phyloP scores from a whole-genome alignment of 2,329 filamentous ascomycete genomes.

The Aspergillus tanneri region DNA sequence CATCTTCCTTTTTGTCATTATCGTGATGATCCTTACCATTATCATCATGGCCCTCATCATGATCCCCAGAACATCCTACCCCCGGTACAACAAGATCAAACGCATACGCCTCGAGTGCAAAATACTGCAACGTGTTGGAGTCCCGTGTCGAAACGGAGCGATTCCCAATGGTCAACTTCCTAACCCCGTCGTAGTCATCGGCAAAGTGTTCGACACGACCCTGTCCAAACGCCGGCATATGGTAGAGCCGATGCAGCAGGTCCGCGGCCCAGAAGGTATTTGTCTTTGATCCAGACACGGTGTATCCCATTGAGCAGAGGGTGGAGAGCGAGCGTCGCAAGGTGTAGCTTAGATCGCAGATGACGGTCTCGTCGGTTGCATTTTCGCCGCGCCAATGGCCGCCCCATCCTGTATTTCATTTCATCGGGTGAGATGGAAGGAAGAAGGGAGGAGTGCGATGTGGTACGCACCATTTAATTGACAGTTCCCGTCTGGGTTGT shows the following conservation, averaged over 20 bases:
- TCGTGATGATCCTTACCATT: slow-evolving; percentile 2
- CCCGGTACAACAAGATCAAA: slow-evolving; percentile 64
- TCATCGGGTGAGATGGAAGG: background rate
- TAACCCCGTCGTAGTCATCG: slow-evolving; percentile 56
- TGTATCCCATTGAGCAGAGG: slow-evolving; percentile 64
- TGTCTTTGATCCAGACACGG: slow-evolving; percentile 55
- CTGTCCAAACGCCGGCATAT: slow-evolving; percentile 62
- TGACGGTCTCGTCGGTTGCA: slow-evolving; percentile 66
- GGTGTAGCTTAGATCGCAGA: slow-evolving; percentile 63
- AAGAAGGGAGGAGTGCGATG: background rate
- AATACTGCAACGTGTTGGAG: slow-evolving; percentile 65
- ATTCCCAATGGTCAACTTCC: slow-evolving; percentile 55
- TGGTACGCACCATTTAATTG: slow-evolving; percentile 43
- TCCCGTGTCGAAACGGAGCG: slow-evolving; percentile 54
- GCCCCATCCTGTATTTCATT: slow-evolving; percentile 54
- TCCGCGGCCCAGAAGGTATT: slow-evolving; percentile 67
- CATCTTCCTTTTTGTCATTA: slow-evolving; percentile 10
- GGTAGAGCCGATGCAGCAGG: slow-evolving; percentile 65
- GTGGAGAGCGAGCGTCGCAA: slow-evolving; percentile 58
- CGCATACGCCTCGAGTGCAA: slow-evolving; percentile 65
- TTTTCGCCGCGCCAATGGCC: slow-evolving; percentile 68
- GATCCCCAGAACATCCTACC: slow-evolving; percentile 57
- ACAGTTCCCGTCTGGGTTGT: slow-evolving; percentile 67
- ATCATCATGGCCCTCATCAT: slow-evolving; percentile 9
- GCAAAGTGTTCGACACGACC: slow-evolving; percentile 62